Evolutionary conservation across 169 alveolate species (phyloP).

Genomic region (Plasmodium gonderi): DNA sequence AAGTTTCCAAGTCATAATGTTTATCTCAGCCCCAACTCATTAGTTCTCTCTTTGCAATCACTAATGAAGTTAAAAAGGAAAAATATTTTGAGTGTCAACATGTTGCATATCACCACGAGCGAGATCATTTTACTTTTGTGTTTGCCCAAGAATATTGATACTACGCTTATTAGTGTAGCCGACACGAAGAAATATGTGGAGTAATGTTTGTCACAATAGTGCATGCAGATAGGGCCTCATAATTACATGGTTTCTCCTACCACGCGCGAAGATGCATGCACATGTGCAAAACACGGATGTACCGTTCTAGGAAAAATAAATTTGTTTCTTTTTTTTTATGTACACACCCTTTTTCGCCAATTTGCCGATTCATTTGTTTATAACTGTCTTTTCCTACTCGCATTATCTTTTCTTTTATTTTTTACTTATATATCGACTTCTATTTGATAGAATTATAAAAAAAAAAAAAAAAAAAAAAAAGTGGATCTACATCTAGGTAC

Average conservation of each 20-base stretch:
- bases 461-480: no score
- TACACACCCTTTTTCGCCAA: no score
- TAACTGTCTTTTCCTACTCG: no score
- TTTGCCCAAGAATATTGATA: constrained; percentile 8
- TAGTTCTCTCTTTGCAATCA: not conserved
- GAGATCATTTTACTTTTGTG: constrained; percentile 17
- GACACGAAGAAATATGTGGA: constrained; percentile 41
- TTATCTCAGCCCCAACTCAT: not conserved
- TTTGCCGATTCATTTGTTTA: no score
- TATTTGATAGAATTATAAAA: no score
- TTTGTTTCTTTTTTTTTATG: no score
- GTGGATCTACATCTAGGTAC: no score
- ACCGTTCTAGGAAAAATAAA: no score
- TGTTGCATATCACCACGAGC: not conserved
- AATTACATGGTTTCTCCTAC: not conserved
- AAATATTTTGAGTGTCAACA: constrained; percentile 8
- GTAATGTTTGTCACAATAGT: not conserved
- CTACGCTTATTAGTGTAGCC: constrained; percentile 15
- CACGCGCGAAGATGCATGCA: not conserved
- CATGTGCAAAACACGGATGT: no score
- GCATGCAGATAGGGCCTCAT: not conserved
- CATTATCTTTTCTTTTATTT: no score
- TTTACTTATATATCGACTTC: no score
- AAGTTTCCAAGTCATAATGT: not conserved
- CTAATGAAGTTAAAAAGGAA: not conserved